Percentiles rank a stretch among this genome's conserved stretches.
Conservation (phyloP, 495 filamentous ascomycete genomes). For the Penicillium tannophilum region DNA sequence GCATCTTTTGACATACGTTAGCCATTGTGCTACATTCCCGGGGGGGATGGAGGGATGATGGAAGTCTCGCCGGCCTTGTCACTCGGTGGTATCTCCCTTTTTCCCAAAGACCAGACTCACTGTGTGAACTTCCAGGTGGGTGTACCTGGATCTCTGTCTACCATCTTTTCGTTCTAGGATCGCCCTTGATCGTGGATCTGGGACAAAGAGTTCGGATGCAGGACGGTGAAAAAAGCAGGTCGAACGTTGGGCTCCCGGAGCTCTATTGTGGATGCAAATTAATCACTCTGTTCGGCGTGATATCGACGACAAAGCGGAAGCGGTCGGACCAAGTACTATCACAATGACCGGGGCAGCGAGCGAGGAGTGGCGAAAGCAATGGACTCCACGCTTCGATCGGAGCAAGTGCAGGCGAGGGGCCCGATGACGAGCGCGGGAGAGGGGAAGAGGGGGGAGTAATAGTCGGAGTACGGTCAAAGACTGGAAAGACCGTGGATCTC, state of each 20-base stretch:
- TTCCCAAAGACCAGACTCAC: conserved; percentile 60
- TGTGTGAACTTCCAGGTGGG: conserved; percentile 99
- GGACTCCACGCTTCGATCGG: conserved; percentile 17
- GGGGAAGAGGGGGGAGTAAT: conserved; percentile 9
- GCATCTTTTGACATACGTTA: conserved; percentile 63
- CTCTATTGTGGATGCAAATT: conserved; percentile 21
- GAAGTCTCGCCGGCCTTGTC: neutral
- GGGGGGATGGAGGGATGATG: neutral
- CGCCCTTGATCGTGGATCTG: conserved; percentile 30
- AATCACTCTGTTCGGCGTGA: conserved; percentile 10
- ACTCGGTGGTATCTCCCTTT: neutral
- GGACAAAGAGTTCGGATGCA: conserved; percentile 15
- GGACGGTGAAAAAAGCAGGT: conserved; percentile 16
- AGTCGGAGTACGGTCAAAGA: neutral
- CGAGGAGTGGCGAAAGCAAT: conserved; percentile 11
- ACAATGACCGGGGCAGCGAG: conserved; percentile 3
- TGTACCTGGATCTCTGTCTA: conserved; percentile 88
- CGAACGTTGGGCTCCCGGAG: conserved; percentile 15
- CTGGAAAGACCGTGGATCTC: conserved; percentile 12
- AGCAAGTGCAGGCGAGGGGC: conserved; percentile 22
- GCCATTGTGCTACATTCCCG: conserved; percentile 1
- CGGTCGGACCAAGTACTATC: conserved; percentile 21
- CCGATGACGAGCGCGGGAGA: conserved; percentile 24
- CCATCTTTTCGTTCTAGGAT: conserved; percentile 71
- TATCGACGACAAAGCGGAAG: conserved; percentile 17